Evolutionary conservation across 2,329 filamentous ascomycete species (phyloP), one percentile per base, ranked within the genome.

Genomic region (Colletotrichum sp.): DNA sequence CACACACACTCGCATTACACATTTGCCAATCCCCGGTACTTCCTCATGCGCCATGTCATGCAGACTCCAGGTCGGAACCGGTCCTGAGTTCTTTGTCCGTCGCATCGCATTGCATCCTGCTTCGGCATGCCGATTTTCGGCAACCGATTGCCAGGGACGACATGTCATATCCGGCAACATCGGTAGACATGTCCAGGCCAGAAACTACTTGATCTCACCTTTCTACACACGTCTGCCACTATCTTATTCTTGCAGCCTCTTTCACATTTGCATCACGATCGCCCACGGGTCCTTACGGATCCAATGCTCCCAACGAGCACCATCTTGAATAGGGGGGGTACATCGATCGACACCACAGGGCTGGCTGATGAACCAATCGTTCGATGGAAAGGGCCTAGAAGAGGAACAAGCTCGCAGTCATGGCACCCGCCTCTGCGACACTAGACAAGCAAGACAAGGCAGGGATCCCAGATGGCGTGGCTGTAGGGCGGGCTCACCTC

Each of bases 401-500:
- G 69, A 72, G 70, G 80, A 83, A 81, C 80, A 82, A 81, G 78
- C 80, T 81, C 78, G 77, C 67, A 77, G 26, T 30, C 26, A 70
- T 76, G 63, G 36, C 74, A 77, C 39, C 32, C 59, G 67, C 60
- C 18, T 68, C 57, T 62, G 55, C 60, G 62, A 72, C 75, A 64
- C 75, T 78, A 75, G 66, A 39, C 77, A 71, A 72, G 75, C 39
- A 49, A 49, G 39, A 49, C 39, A 49, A 49, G 39, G 75, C 81
- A 79, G 72, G 81, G 79, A 62, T 75, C 69, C 64, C 69, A 69
- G 34, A 65, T 74, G 77, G 81, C 79, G 79, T 81, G 78, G 78
- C 78, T 78, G 79, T 84, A 82, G 80, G 82, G 39, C 39, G 80
- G 82, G 39, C 39, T 85, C 83, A 85, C 82, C 82, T 85, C 83